Evolutionary conservation across 306 rosid species (phyloP), one percentile per base, ranked within the genome.

Genomic region (Rosa persica): DNA sequence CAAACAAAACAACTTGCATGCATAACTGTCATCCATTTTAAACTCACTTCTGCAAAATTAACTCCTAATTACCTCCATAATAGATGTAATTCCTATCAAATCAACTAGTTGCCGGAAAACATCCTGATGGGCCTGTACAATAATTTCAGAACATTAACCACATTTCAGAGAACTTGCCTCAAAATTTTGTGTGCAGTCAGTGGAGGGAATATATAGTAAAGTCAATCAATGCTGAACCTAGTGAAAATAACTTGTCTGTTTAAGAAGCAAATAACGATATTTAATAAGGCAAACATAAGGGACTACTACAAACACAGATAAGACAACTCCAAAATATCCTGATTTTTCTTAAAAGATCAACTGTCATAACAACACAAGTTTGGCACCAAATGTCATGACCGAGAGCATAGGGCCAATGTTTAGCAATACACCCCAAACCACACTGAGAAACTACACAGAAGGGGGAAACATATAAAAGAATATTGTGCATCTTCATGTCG

Each of bases 1-100:
- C 78, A 88, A 64, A 74, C 15, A 44, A 64, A 73, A 52, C 65
- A 73, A 52, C 68, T 57, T 64, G 15, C n/a, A 58, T 7, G 12
- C 20, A 62, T 1, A 42, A 72, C 5, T 60, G 76, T 69, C 34
- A 80, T 13, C 54, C 34, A 44, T 25, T 20, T 12, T 16, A 36
- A 74, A 73, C 79, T 61, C 4, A 5, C 66, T 17, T 75, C 36
- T 4, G 22, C 72, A 27, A 36, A 73, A 73, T 39, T 54, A 30
- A 79, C 6, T 60, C 44, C 44, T 46, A 44, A 40, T 82, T 79
- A 96, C 99, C 99, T 96, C 98, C 99, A 93, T 96, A 85, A 96
- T 96, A 73, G 99, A 96, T 77, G 99, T 96, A 75, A 90, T 91
- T 83, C 99, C 99, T 65, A 96, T 93, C 89, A 96, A 91, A 90